These are phyloP conservation scores for Salix suchowensis DNA, from an alignment of 345 rosid genomes.

Conservation along the genomic window DNA sequence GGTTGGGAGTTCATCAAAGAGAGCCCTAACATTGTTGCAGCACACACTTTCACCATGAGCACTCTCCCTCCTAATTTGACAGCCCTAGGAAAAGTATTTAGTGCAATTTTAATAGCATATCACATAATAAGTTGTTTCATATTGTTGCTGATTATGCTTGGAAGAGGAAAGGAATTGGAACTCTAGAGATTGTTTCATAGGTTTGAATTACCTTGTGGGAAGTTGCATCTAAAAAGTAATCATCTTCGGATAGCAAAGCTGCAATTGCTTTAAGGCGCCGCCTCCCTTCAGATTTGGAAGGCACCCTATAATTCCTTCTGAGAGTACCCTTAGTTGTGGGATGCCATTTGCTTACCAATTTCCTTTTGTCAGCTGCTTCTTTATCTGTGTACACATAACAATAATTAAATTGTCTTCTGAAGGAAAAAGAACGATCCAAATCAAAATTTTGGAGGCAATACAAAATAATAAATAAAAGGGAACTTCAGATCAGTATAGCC, in stretches of 20 bases:
- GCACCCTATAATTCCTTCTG: constrained; percentile 76
- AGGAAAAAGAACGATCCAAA: background rate
- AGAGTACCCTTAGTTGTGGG: constrained; percentile 91
- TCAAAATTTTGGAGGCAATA: background rate
- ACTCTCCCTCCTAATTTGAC: constrained; percentile 90
- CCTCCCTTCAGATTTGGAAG: constrained; percentile 77
- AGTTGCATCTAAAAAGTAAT: constrained; percentile 77
- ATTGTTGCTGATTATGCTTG: background rate
- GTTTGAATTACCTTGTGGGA: constrained; percentile 70
- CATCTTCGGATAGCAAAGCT: constrained; percentile 80
- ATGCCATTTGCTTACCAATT: constrained; percentile 93
- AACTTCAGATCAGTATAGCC: background rate
- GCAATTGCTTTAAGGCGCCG: constrained; percentile 83
- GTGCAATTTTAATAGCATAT: background rate
- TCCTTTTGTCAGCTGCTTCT: constrained; percentile 71
- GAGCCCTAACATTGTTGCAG: constrained; percentile 93
- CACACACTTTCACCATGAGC: constrained; percentile 97
- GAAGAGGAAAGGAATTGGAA: background rate
- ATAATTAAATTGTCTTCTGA: background rate
- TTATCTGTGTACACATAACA: constrained; percentile 35
- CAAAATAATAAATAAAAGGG: too few relatives aligned
- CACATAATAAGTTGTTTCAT: background rate
- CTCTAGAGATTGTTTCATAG: background rate
- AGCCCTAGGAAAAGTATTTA: constrained; percentile 49
- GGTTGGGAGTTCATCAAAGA: constrained; percentile 92